Conservation (phyloP, 345 rosid species). For the Gossypium anomalum region DNA sequence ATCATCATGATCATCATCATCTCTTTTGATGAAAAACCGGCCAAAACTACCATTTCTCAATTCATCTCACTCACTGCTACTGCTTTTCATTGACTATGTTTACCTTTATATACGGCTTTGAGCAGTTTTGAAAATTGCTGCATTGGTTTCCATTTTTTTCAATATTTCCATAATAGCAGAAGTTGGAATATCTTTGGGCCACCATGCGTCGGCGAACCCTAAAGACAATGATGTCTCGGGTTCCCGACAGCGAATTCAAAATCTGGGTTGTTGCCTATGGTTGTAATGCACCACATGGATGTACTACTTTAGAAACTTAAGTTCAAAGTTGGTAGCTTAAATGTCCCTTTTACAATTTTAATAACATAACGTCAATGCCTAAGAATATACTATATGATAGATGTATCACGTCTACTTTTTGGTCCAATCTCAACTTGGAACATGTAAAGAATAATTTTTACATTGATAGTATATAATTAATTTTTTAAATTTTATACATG, state of each 20-base stretch:
- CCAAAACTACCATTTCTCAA: not conserved
- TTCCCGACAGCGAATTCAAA: not conserved
- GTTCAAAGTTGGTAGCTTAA: conserved; percentile 5
- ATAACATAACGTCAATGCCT: not conserved
- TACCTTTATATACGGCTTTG: not conserved
- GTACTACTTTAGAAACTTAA: not conserved
- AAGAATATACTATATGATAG: not conserved
- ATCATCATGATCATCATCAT: not conserved
- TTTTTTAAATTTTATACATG: too few relatives aligned
- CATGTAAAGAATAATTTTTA: not conserved
- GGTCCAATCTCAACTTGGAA: not conserved
- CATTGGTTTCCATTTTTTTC: not conserved
- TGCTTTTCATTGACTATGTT: not conserved
- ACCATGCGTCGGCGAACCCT: conserved; percentile 3
- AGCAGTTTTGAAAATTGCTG: not conserved
- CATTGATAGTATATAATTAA: too few relatives aligned
- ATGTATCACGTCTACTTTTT: not conserved
- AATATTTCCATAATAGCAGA: not conserved
- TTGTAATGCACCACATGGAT: not conserved
- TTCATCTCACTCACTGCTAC: not conserved
- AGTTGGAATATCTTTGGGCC: not conserved
- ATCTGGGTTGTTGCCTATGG: not conserved
- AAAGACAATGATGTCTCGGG: not conserved
- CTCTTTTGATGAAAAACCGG: not conserved
- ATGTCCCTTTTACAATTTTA: not conserved